Conservation (phyloP, 176 grass and related monocot species). For the Bolboschoenus planiculmis region DNA sequence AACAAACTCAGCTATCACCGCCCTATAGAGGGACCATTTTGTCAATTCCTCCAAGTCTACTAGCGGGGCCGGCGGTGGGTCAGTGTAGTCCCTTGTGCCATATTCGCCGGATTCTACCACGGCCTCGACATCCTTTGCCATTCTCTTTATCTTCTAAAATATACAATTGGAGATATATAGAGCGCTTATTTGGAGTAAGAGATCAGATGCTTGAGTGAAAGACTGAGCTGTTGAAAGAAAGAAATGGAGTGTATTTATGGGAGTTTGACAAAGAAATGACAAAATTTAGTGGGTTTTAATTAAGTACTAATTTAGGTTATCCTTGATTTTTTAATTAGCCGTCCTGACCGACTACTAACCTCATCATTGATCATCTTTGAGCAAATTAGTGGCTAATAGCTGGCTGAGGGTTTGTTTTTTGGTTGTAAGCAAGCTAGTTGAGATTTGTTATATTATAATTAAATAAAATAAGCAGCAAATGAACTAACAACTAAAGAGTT, state of each 20-base stretch:
- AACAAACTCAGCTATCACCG: conserved; percentile 79
- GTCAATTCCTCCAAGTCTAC: conserved; percentile 59
- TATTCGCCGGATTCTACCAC: conserved; percentile 27
- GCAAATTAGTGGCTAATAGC: conserved; percentile 1
- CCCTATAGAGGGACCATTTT: conserved; percentile 80
- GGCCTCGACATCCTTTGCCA: conserved; percentile 81
- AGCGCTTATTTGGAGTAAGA: background rate
- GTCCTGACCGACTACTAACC: conserved; percentile 47
- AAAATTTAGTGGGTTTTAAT: conserved; percentile 23
- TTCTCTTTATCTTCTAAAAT: conserved; percentile 6
- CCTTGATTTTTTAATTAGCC: conserved; percentile 51
- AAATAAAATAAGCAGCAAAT: background rate
- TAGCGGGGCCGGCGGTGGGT: conserved; percentile 69
- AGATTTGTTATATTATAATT: background rate
- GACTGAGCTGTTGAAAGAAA: background rate
- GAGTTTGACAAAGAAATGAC: conserved; percentile 1
- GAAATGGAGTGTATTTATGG: conserved; percentile 48
- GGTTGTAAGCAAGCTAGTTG: background rate
- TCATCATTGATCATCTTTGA: conserved; percentile 44
- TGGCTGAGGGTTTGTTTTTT: background rate
- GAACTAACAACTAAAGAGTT: background rate
- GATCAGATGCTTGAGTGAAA: background rate
- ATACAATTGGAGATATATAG: conserved; percentile 1
- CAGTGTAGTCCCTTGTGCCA: conserved; percentile 76
- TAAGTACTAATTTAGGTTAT: conserved; percentile 17